These are phyloP conservation scores for Solanum pinnatisectum DNA, from an alignment of 257 asterid species.

Conservation along the genomic window DNA sequence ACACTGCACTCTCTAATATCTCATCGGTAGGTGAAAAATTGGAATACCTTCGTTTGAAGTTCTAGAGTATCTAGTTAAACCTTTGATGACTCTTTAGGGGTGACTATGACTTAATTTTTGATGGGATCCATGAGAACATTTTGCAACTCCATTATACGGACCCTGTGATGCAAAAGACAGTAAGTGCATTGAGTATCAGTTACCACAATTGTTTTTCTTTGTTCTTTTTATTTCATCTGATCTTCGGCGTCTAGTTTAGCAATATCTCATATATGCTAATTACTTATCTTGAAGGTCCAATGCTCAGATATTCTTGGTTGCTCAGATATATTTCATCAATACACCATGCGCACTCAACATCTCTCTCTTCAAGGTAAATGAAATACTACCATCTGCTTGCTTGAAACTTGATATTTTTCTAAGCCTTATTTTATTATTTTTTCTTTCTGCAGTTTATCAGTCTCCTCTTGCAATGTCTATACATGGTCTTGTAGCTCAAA, in stretches of 20 bases:
- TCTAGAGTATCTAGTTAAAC: constrained; percentile 8
- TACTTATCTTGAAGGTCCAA: constrained; percentile 43
- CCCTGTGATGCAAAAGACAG: constrained; percentile 91
- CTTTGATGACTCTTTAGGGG: constrained; percentile 49
- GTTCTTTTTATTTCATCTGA: neutral
- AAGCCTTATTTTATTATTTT: constrained; percentile 5
- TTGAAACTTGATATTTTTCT: neutral
- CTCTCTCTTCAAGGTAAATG: constrained; percentile 76
- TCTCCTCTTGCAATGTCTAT: constrained; percentile 68
- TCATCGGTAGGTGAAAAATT: constrained; percentile 47
- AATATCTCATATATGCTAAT: neutral
- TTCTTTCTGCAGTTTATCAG: constrained; percentile 67
- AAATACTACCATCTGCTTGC: constrained; percentile 8
- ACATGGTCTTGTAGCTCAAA: constrained; percentile 69
- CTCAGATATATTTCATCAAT: constrained; percentile 62
- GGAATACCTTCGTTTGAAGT: constrained; percentile 4
- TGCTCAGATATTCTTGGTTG: constrained; percentile 64
- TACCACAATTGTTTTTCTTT: neutral
- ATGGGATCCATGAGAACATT: constrained; percentile 86
- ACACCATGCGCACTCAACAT: constrained; percentile 72
- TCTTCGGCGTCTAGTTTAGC: neutral
- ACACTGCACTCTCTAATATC: constrained; percentile 67
- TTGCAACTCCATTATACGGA: constrained; percentile 76
- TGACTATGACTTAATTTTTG: constrained; percentile 76
- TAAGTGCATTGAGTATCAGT: constrained; percentile 26